These are phyloP conservation scores for Trametes cinnabarina DNA, from an alignment of 768 basidiomycete genomes.

Conservation along the genomic window DNA sequence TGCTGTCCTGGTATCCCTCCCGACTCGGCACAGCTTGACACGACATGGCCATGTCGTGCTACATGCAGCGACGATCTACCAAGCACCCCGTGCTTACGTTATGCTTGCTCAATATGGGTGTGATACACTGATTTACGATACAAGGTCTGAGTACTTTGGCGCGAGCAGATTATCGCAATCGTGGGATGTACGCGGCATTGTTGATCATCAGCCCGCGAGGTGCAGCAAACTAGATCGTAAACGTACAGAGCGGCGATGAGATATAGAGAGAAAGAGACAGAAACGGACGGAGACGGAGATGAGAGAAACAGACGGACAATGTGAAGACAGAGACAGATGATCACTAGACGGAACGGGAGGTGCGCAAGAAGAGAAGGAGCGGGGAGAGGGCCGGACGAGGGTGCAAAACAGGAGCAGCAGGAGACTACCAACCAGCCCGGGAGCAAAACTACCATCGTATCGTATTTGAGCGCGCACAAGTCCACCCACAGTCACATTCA, in stretches of 20 bases:
- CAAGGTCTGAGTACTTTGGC: background rate
- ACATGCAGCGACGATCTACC: too few relatives aligned
- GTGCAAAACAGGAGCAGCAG: background rate
- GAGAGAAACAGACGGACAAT: constrained; percentile 17
- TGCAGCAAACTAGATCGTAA: constrained; percentile 19
- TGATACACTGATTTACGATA: background rate
- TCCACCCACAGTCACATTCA: background rate
- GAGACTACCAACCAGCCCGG: background rate
- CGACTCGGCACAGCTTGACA: too few relatives aligned
- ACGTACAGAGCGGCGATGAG: constrained; percentile 24
- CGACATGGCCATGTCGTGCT: too few relatives aligned
- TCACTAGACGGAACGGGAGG: background rate
- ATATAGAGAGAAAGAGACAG: constrained; percentile 10
- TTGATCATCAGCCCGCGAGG: constrained; percentile 1
- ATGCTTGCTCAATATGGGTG: background rate
- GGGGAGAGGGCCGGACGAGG: background rate
- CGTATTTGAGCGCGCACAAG: background rate
- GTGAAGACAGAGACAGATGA: constrained; percentile 10
- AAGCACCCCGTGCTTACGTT: too few relatives aligned
- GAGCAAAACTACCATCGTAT: constrained; percentile 4
- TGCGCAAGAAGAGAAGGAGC: background rate
- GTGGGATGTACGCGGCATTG: constrained; percentile 10
- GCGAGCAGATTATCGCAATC: background rate
- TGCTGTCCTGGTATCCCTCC: too few relatives aligned
- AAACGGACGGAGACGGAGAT: constrained; percentile 15